Percentiles rank a stretch among this genome's conserved stretches.
These are phyloP conservation scores for Ziziphus jujuba DNA, from an alignment of 306 rosid species.

Conservation along the genomic window DNA sequence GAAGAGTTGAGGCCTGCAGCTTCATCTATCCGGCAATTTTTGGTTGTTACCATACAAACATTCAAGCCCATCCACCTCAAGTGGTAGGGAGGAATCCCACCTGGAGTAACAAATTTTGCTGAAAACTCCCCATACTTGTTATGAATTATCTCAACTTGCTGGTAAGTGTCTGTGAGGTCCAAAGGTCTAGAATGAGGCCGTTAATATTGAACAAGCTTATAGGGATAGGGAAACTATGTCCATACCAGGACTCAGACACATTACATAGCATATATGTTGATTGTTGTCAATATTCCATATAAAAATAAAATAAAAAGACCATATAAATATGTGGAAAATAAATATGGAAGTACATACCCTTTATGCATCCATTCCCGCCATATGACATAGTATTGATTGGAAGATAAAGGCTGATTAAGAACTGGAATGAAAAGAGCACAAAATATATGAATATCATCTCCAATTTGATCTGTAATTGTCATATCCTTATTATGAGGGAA, in stretches of 20 bases:
- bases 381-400: constrained; percentile 64
- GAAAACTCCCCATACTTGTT: constrained; percentile 40
- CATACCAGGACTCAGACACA: too few relatives aligned
- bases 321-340: neutral
- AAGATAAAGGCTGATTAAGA: constrained; percentile 56
- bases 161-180: constrained; percentile 28
- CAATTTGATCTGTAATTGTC: constrained; percentile 34
- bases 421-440: constrained; percentile 63
- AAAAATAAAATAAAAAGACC: neutral
- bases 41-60: constrained; percentile 24
- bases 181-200: too few relatives aligned
- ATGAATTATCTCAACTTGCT: constrained; percentile 44
- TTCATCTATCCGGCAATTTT: constrained; percentile 33
- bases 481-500: constrained; percentile 67
- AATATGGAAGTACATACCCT: constrained; percentile 43
- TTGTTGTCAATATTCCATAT: too few relatives aligned
- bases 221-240: too few relatives aligned
- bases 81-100: constrained; percentile 56
- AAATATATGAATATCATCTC: too few relatives aligned
- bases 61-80: constrained; percentile 47
- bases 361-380: constrained; percentile 34
- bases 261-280: too few relatives aligned
- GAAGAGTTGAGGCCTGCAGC: constrained; percentile 48
- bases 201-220: too few relatives aligned
- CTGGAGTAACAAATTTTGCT: constrained; percentile 43